Evolutionary conservation across 108 stramenopile species (phyloP).

Genomic region (Conticribra weissflogii): DNA sequence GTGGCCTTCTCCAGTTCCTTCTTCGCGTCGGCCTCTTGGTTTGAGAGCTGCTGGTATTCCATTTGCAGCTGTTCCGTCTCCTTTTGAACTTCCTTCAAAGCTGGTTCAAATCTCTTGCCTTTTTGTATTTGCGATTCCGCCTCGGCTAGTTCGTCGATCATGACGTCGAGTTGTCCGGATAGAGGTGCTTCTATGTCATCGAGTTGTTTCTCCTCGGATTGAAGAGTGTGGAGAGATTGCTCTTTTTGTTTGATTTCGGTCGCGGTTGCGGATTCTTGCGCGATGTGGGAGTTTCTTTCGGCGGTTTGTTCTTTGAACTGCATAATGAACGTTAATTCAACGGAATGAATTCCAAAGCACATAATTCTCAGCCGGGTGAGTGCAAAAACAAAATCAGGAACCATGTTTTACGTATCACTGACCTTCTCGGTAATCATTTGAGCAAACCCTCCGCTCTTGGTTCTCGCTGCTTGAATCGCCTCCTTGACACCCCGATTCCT

Average conservation of each 20-base stretch:
- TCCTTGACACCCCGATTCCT: slow-evolving; percentile 46
- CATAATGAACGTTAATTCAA: background rate
- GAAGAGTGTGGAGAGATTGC: slow-evolving; percentile 27
- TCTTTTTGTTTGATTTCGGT: slow-evolving; percentile 32
- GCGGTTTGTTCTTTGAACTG: slow-evolving; percentile 48
- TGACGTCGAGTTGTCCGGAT: slow-evolving; percentile 44
- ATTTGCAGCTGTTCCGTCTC: slow-evolving; percentile 17
- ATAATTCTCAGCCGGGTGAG: background rate
- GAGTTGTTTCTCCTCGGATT: slow-evolving; percentile 44
- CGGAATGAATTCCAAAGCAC: background rate
- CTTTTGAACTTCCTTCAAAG: slow-evolving; percentile 22
- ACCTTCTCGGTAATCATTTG: slow-evolving; percentile 47
- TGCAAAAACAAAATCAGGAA: background rate
- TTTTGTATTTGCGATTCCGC: slow-evolving; percentile 41
- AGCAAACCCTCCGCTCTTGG: slow-evolving; percentile 45
- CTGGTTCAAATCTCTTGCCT: slow-evolving; percentile 24
- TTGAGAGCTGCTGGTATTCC: too few species aligned
- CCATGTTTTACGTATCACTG: background rate
- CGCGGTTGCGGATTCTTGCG: slow-evolving; percentile 33
- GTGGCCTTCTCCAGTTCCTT: slow-evolving; percentile 25
- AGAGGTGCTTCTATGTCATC: slow-evolving; percentile 24
- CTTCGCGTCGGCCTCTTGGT: slow-evolving; percentile 22
- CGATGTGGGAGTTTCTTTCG: slow-evolving; percentile 31
- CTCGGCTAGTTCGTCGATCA: slow-evolving; percentile 37
- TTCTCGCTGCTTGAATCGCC: slow-evolving; percentile 34